A percentile compares a stretch with the other conserved stretches of the same genome.
Evolutionary conservation across 176 grass and related monocot species (phyloP).

Genomic region (Pharus latifolius): DNA sequence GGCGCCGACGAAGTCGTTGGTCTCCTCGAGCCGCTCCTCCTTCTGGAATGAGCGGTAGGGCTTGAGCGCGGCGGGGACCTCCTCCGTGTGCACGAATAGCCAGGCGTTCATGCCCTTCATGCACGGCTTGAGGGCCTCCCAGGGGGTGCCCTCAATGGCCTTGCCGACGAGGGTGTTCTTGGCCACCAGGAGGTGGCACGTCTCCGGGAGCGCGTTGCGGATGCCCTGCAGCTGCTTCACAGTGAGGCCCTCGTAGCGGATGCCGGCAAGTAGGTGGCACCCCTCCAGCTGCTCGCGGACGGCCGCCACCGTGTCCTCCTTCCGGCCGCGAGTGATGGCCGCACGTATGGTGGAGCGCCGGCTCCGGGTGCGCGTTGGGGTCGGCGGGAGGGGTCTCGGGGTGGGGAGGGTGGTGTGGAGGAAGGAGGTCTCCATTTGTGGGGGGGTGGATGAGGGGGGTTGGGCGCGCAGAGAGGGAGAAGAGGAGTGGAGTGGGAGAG

Average conservation of each 20-base stretch:
- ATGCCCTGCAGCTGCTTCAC: slow-evolving; percentile 84
- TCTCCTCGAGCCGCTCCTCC: slow-evolving; percentile 71
- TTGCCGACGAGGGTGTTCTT: slow-evolving; percentile 91
- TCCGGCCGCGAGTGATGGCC: slow-evolving; percentile 54
- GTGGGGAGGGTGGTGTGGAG: slow-evolving; percentile 34
- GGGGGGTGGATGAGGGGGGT: neutral
- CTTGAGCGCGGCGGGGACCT: slow-evolving; percentile 68
- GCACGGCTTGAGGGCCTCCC: slow-evolving; percentile 73
- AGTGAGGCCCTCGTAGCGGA: slow-evolving; percentile 80
- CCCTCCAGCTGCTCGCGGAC: slow-evolving; percentile 78
- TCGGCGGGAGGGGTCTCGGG: neutral
- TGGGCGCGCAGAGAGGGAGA: neutral
- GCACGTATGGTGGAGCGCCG: slow-evolving; percentile 51
- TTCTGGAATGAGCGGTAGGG: slow-evolving; percentile 76
- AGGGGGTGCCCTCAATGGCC: slow-evolving; percentile 82
- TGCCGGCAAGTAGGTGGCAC: slow-evolving; percentile 80
- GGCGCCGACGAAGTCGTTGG: slow-evolving; percentile 83
- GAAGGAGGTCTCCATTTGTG: slow-evolving; percentile 55
- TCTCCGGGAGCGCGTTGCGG: slow-evolving; percentile 59
- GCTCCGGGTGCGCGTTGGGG: neutral
- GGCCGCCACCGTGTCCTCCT: slow-evolving; percentile 50
- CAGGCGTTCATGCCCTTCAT: slow-evolving; percentile 96
- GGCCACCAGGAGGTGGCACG: slow-evolving; percentile 56
- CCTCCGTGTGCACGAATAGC: slow-evolving; percentile 94
- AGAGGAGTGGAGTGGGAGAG: slow-evolving; percentile 6